Base-by-base conservation (phyloP, 2,329 filamentous ascomycete genomes). In the Fusarium transvaalense region DNA sequence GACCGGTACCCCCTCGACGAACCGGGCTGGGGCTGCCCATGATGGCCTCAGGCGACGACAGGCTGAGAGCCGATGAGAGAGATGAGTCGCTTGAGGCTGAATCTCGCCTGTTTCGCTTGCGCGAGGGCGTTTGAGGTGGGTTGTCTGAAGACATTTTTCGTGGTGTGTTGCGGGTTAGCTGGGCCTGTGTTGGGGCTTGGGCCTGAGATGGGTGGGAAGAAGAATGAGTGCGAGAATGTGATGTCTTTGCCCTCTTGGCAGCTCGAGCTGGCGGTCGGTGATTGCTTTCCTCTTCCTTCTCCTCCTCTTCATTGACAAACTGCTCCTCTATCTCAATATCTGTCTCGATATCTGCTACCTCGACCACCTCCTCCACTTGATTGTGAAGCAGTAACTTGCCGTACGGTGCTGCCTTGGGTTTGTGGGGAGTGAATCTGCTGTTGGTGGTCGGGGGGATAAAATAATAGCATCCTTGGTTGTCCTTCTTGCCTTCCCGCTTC, bases 401-500 rank as follows among this genome's bases (percentile, higher is more conserved):
- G 77, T 86, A 87, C 3, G 85, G 84, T 38, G 85, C 85, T 58
- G 78, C 74, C 75, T 81, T 81, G 23, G 85, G 81, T 68, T 81
- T 80, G 70, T 80, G 82, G 17, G 82, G 81, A 29, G 80, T 79
- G 62, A 80, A 78, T 54, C 76, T 76, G 68, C 77, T 79, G 73
- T 80, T 80, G 34, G 80, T 81, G n/a, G 81, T 75, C 13, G 82
- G 81, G 17, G 83, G 82, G 38, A 83, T 81, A 76, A 89, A 89
- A 76, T 86, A 86, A 66, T 85, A 80, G 77, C 80, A 81, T 64
- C 82, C 81, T 73, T 82, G 79, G 75, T 85, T 80, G 69, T 84
- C 81, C 71, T 82, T 84, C 71, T 84, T 85, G 55, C 86, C 88
- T 68, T 88, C 84, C 62, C 80, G 82, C 76, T 90, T 90, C 78